Percentiles rank a stretch among this genome's conserved stretches.
phyloP scores from a whole-genome alignment of 2,329 filamentous ascomycete species.

The Botrytis pseudocinerea region DNA sequence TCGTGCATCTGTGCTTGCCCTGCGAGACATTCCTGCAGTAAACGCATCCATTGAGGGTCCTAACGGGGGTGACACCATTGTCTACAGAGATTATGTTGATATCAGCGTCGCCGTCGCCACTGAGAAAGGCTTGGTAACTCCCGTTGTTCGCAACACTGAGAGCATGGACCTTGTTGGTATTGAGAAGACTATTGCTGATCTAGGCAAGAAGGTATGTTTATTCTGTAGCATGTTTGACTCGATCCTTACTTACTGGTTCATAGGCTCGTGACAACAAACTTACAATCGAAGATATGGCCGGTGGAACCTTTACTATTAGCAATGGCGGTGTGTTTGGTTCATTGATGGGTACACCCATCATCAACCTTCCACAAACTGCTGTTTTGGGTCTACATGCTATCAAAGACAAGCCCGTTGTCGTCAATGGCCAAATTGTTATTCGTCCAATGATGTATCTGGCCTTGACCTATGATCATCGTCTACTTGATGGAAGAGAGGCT shows the following conservation, averaged over 20 bases:
- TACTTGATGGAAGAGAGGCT: constrained; percentile 91
- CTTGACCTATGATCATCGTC: constrained; percentile 94
- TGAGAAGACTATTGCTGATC: constrained; percentile 85
- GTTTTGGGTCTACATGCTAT: constrained; percentile 94
- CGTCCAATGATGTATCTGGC: constrained; percentile 99
- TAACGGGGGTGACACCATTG: constrained; percentile 93
- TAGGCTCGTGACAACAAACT: constrained; percentile 93
- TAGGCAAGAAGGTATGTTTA: constrained; percentile 82
- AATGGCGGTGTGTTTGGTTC: constrained; percentile 97
- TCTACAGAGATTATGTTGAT: constrained; percentile 97
- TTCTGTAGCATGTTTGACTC: neutral
- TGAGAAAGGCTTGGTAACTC: constrained; percentile 95
- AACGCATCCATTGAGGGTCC: constrained; percentile 97
- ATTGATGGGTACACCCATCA: constrained; percentile 96
- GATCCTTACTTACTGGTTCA: constrained; percentile 26
- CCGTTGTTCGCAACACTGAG: constrained; percentile 93
- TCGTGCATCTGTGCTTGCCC: constrained; percentile 83
- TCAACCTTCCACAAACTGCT: constrained; percentile 92
- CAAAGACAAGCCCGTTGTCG: constrained; percentile 85
- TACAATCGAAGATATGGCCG: constrained; percentile 98
- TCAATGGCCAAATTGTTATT: constrained; percentile 93
- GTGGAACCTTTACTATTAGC: constrained; percentile 96
- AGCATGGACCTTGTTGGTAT: constrained; percentile 83
- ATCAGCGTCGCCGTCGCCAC: constrained; percentile 97
- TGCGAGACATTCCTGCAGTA: constrained; percentile 91